Base-by-base conservation (phyloP, 768 basidiomycete species). In the Trametes sanguinea region DNA sequence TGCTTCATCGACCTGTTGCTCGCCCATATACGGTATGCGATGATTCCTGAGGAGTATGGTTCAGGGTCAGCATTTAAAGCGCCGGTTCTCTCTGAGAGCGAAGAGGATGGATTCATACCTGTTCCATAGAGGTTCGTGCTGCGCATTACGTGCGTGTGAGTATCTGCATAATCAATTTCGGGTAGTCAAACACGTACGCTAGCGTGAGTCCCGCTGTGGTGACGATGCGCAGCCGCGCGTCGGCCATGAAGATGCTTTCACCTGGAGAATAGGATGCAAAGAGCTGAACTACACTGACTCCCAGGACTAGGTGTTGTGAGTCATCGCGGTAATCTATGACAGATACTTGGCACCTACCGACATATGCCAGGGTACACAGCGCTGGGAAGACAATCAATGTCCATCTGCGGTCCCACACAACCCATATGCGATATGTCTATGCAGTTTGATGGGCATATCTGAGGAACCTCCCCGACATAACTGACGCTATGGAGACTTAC, bases 1-100 rank as follows among this genome's bases (percentile, higher is more conserved):
- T 62, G 48, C 16, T 62, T 62, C 54, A 62, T 45, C 10, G 54
- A 54, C n/a, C 54, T 30, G 42, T 56, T 62, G 33, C 48, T 56
- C 7, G 61, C 16, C 61, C 61, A 62, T 56, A 62, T 62, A n/a
- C 61, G 61, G 30, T 62, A 62, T 7, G 61, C 61, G 10, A 62
- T 62, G 8, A 42, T 37, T 39, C 55, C 61, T 57, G 22, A 30
- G 29, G 1, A 9, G 1, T 9, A 16, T 11, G 14, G 27, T 33
- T 57, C 46, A 56, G 44, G 22, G 22, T 22, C 17, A 4, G 6
- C n/a, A 13, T 2, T 16, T n/a, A 32, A 2, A 22, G 22, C 22
- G 1, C 22, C 22, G 22, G 1, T 22, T 22, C 22, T 22, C 22
- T 22, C 22, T 22, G 22, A 22, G 22, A 22, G 22, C 22, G 22